Evolutionary conservation across 306 rosid genomes (phyloP), one percentile per base, ranked within the genome.

Genomic region (Casuarina glauca): DNA sequence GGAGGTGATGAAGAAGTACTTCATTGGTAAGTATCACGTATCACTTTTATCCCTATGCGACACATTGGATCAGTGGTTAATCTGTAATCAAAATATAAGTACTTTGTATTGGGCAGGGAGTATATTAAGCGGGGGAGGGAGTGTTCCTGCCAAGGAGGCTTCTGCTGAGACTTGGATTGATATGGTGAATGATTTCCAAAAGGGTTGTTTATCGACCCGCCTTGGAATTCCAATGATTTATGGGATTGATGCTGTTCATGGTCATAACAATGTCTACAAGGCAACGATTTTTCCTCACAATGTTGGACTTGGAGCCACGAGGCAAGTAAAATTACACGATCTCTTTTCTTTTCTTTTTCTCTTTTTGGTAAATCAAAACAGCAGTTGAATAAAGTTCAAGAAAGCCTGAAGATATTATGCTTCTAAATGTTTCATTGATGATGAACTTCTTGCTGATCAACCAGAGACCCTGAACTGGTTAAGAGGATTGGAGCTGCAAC

Each of bases 241-340:
- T 66, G 71, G 71, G 6, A 66, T 66, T 66, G 71, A 66, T 66
- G 71, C 71, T 66, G 64, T 58, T 66, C 71, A 66, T 66, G 71
- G 71, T 7, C 35, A 66, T 3, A 66, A 66, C 32, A 66, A 66
- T 66, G 71, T 66, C 71, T 66, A 66, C 48, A 66, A 66, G 71
- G 71, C 71, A 66, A 66, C 71, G 9, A n/a, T 66, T 66, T 66
- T 41, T 5, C 71, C 71, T 35, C 71, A 66, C 35, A 66, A 66
- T 66, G 9, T 66, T 42, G 71, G 71, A 42, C 48, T 66, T 41
- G 71, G 71, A 8, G 71, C 71, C 16, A 66, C 71, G 35, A 41
- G 50, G 71, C 32, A 66, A 6, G 71, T 36, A 66, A 1, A 66
- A 42, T 42, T 39, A 42, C 16, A 17, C 4, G 50, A 1, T n/a